A percentile compares a stretch with the other conserved stretches of the same genome.
phyloP scores from a whole-genome alignment of 805 yeast species.

The Ogataea allantospora region DNA sequence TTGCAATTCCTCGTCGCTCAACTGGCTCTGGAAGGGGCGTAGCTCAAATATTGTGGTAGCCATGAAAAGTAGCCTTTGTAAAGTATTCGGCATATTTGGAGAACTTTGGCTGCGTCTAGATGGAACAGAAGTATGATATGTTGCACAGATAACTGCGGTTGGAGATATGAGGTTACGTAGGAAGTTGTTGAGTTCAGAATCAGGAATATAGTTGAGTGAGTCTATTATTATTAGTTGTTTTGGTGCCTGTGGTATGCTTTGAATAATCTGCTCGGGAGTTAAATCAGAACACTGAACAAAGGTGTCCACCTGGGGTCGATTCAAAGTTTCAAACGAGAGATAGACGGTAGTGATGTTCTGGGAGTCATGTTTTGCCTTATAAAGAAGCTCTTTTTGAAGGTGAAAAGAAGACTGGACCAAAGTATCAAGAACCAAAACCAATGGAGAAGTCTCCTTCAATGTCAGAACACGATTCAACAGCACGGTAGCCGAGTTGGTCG shows the following conservation, averaged over 20 bases:
- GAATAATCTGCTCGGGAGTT: constrained; percentile 11
- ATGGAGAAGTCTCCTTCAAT: constrained; percentile 72
- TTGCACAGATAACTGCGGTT: constrained; percentile 43
- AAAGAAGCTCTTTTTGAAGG: constrained; percentile 57
- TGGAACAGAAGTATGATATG: constrained; percentile 45
- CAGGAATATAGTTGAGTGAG: constrained; percentile 58
- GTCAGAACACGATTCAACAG: constrained; percentile 65
- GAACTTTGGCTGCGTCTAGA: not conserved
- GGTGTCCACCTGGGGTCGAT: constrained; percentile 45
- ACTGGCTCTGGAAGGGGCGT: constrained; percentile 38
- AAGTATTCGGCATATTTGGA: constrained; percentile 21
- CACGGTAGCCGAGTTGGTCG: constrained; percentile 41
- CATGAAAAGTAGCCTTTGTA: constrained; percentile 51
- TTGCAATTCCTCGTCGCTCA: constrained; percentile 45
- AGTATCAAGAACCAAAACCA: constrained; percentile 67
- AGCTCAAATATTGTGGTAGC: constrained; percentile 74
- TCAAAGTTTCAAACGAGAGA: constrained; percentile 67
- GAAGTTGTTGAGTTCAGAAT: constrained; percentile 41
- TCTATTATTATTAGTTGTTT: constrained; percentile 56
- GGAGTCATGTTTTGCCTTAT: constrained; percentile 33
- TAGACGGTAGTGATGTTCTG: constrained; percentile 40
- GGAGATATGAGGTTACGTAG: constrained; percentile 39
- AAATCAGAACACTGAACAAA: constrained; percentile 45
- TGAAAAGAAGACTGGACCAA: constrained; percentile 62
- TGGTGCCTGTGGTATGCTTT: constrained; percentile 9